These are phyloP conservation scores for Aspergillus piperis DNA, from an alignment of 2,329 filamentous ascomycete genomes.

Conservation along the genomic window DNA sequence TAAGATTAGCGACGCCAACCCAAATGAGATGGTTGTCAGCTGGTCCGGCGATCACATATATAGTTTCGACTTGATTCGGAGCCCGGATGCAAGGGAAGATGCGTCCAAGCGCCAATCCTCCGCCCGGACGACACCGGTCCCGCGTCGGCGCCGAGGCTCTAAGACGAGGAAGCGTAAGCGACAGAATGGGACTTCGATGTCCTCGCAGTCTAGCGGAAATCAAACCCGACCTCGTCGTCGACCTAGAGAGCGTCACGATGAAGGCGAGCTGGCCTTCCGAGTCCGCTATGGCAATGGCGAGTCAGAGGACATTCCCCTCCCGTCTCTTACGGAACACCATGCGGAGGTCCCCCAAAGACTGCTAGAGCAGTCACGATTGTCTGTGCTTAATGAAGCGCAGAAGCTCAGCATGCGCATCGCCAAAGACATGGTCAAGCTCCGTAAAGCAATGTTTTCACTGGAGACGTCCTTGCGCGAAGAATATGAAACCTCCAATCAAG, in stretches of 20 bases:
- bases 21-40: slow-evolving; percentile 67
- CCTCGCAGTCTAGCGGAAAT: slow-evolving; percentile 45
- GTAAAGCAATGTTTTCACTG: slow-evolving; percentile 58
- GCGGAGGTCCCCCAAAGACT: slow-evolving; percentile 34
- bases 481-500: slow-evolving; percentile 27
- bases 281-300: slow-evolving; percentile 63
- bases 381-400: slow-evolving; percentile 55
- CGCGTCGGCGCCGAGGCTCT: slow-evolving; percentile 36
- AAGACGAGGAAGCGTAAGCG: slow-evolving; percentile 60
- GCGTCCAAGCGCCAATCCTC: slow-evolving; percentile 30
- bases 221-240: slow-evolving; percentile 53
- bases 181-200: slow-evolving; percentile 48
- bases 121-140: slow-evolving; percentile 26
- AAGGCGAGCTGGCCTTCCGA: slow-evolving; percentile 53
- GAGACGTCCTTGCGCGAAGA: slow-evolving; percentile 37
- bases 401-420: slow-evolving; percentile 58
- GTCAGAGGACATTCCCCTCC: slow-evolving; percentile 58
- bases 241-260: slow-evolving; percentile 41
- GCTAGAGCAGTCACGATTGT: slow-evolving; percentile 46
- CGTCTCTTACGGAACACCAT: slow-evolving; percentile 30
- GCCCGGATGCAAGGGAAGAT: slow-evolving; percentile 55
- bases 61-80: slow-evolving; percentile 64
- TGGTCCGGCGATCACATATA: slow-evolving; percentile 70
- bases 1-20: slow-evolving; percentile 69
- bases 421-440: slow-evolving; percentile 55